Conservation (phyloP, 2,329 filamentous ascomycete genomes). For the Epichloe sylvatica region DNA sequence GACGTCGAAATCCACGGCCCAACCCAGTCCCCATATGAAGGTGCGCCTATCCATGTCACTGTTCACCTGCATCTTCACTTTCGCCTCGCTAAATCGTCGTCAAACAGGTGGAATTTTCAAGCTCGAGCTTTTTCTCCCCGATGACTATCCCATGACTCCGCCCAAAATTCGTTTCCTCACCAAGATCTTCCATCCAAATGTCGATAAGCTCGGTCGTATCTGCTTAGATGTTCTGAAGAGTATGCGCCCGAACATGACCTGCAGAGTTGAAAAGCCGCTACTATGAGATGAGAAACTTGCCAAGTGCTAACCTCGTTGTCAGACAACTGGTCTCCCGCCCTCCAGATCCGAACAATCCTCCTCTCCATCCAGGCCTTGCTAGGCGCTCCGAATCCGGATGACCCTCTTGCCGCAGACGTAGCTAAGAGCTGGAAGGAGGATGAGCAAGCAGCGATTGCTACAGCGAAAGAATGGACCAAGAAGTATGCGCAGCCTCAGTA, state of each 20-base stretch:
- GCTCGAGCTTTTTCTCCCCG: constrained; percentile 91
- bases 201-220: constrained; percentile 93
- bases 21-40: constrained; percentile 85
- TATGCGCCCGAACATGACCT: constrained; percentile 27
- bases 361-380: constrained; percentile 94
- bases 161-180: constrained; percentile 97
- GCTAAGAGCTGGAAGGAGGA: constrained; percentile 98
- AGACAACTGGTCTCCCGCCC: constrained; percentile 98
- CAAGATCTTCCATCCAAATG: constrained; percentile 98
- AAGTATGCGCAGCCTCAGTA: constrained; percentile 52
- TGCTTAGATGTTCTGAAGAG: constrained; percentile 96
- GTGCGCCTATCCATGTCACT: constrained; percentile 30
- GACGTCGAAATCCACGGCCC: constrained; percentile 94
- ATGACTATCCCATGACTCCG: constrained; percentile 98
- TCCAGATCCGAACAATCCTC: constrained; percentile 97
- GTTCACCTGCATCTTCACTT: constrained; percentile 4
- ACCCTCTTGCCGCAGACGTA: constrained; percentile 95
- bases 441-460: constrained; percentile 81
- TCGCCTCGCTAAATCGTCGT: neutral
- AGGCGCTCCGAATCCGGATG: constrained; percentile 91
- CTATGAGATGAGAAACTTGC: neutral
- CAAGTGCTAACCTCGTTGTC: constrained; percentile 7
- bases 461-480: constrained; percentile 81
- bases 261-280: neutral
- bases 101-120: constrained; percentile 67